Percentiles rank a stretch among this genome's conserved stretches.
phyloP scores from a whole-genome alignment of 805 yeast genomes.

The Candida peoriensis region DNA sequence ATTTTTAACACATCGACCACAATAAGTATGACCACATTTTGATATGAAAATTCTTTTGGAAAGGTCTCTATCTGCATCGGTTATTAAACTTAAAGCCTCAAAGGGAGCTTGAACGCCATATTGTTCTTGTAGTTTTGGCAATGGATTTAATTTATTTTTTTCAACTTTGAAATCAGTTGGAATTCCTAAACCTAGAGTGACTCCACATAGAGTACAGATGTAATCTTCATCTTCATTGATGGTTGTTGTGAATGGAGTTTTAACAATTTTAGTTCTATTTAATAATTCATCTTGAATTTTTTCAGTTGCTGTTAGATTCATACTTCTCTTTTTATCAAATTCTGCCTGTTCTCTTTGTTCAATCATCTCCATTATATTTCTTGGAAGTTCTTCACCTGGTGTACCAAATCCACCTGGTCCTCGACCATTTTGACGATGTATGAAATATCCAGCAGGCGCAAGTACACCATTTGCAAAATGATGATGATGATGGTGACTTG shows the following conservation, averaged over 20 bases:
- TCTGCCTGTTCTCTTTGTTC: constrained; percentile 16
- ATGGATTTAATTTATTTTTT: constrained; percentile 20
- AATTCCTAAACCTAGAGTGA: constrained; percentile 67
- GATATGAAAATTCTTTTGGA: constrained; percentile 64
- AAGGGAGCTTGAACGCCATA: constrained; percentile 56
- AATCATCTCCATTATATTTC: constrained; percentile 11
- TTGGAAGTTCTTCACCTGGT: constrained; percentile 12
- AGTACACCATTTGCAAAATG: not conserved
- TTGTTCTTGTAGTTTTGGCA: constrained; percentile 27
- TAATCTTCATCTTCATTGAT: constrained; percentile 33
- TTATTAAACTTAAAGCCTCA: constrained; percentile 46
- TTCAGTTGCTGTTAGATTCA: constrained; percentile 10
- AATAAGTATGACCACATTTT: constrained; percentile 78
- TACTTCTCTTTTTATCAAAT: constrained; percentile 8
- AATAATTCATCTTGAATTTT: not conserved
- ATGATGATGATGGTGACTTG: not conserved
- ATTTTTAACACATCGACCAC: constrained; percentile 78
- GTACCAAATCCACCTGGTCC: not conserved
- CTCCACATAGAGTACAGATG: constrained; percentile 67
- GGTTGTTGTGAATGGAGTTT: constrained; percentile 18
- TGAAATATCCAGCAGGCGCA: too few relatives aligned
- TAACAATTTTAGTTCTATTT: constrained; percentile 1
- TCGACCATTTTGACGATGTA: too few relatives aligned
- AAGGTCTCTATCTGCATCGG: constrained; percentile 50
- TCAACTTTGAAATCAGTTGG: constrained; percentile 44